Evolutionary conservation across 306 rosid species (phyloP), one percentile per base, ranked within the genome.

Genomic region (Vigna unguiculata): DNA sequence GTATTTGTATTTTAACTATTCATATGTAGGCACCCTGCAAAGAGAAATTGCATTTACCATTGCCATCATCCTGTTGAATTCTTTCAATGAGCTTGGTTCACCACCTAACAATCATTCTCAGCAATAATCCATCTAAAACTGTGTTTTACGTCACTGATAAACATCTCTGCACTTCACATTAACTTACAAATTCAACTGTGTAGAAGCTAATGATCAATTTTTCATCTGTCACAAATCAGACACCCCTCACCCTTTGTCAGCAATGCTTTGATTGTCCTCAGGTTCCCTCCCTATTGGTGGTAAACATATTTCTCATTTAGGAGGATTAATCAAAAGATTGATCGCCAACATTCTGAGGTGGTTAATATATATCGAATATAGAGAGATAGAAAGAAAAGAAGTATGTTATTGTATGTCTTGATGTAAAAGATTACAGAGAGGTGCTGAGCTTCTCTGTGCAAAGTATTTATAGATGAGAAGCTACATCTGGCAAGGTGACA

Each of bases 21-120:
- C 75, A 20, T 75, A 43, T 70, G 71, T 81, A 20, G 75, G 57
- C 76, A 36, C 65, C 64, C 46, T 14, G 32, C 43, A 13, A 69
- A 62, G 63, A 32, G 32, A 69, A 59, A 41, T 46, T 55, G 20
- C 41, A n/a, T 77, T 69, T 25, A 30, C 24, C 32, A 55, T 28
- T 28, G 32, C 24, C 28, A 30, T 78, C 51, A 1, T 43, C 52
- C 6, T 30, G 67, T 20, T 13, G 30, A 65, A 40, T 46, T 55
- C 51, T 28, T 32, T 7, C 46, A 17, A 55, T 54, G 53, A 66
- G 43, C 15, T 40, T 51, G 41, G 40, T 22, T 38, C 45, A 17
- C n/a, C 57, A 25, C 17, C 58, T 77, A 51, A 46, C 71, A 69
- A 24, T 11, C 24, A 70, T 51, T 45, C 67, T 43, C 4, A 21